These are phyloP conservation scores for Candida rishiriensis DNA, from an alignment of 805 yeast genomes.

Conservation along the genomic window DNA sequence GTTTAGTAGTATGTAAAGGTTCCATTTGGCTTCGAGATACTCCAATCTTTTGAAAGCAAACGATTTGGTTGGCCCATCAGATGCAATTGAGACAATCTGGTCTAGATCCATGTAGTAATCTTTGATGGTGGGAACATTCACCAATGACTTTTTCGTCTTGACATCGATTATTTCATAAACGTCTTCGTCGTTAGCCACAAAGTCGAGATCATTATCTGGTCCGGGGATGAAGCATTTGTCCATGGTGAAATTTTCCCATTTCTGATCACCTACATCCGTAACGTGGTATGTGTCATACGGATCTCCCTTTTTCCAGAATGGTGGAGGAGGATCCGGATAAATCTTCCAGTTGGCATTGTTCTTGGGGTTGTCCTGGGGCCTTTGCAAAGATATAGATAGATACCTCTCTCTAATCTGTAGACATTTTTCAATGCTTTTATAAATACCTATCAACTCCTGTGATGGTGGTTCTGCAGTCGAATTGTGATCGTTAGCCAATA, in stretches of 20 bases:
- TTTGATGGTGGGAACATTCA: constrained; percentile 71
- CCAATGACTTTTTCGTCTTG: constrained; percentile 32
- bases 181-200: constrained; percentile 53
- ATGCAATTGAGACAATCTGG: constrained; percentile 63
- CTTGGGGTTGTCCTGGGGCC: constrained; percentile 78
- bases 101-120: constrained; percentile 87
- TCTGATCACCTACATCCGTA: constrained; percentile 26
- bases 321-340: constrained; percentile 92
- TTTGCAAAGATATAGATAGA: constrained; percentile 65
- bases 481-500: constrained; percentile 45
- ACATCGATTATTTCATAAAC: constrained; percentile 49
- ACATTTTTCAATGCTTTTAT: constrained; percentile 58
- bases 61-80: constrained; percentile 95
- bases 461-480: constrained; percentile 55
- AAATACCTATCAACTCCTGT: constrained; percentile 61
- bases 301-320: constrained; percentile 62
- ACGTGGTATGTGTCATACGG: constrained; percentile 7
- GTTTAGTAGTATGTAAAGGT: constrained; percentile 77
- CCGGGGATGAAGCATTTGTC: constrained; percentile 52
- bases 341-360: constrained; percentile 69
- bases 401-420: constrained; percentile 74
- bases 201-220: constrained; percentile 36
- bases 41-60: constrained; percentile 93
- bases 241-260: constrained; percentile 55
- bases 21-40: constrained; percentile 96